Percentiles rank a stretch among this genome's conserved stretches.
phyloP scores from a whole-genome alignment of 768 basidiomycete species.

The Rhizopogon vesiculosus region DNA sequence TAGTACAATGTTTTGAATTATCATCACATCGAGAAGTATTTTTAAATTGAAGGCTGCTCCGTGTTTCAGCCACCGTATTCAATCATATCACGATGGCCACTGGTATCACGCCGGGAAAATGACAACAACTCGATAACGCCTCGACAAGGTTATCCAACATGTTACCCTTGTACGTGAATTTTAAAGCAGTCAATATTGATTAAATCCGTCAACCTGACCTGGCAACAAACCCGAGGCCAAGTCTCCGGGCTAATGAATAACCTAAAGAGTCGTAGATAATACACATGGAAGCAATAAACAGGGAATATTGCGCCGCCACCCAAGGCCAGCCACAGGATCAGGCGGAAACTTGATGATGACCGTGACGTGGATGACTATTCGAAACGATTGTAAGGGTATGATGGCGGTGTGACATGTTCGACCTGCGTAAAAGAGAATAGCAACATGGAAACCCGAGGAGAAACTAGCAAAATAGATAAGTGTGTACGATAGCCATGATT shows the following conservation, averaged over 20 bases:
- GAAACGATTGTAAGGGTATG: conserved; percentile 28
- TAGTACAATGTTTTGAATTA: neutral
- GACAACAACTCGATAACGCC: too few relatives aligned
- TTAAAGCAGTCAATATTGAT: conserved; percentile 5
- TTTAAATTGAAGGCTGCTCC: neutral
- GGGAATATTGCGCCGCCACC: conserved; percentile 9
- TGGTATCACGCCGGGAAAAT: too few relatives aligned
- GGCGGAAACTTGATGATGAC: conserved; percentile 6
- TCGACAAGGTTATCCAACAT: neutral
- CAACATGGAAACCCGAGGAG: conserved; percentile 18
- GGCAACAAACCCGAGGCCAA: conserved; percentile 8
- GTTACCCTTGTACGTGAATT: neutral
- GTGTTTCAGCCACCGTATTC: too few relatives aligned
- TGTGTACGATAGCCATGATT: conserved; percentile 27
- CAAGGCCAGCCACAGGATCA: conserved; percentile 2
- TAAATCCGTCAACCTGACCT: conserved; percentile 6
- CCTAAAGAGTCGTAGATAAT: conserved; percentile 23
- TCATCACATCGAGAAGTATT: neutral
- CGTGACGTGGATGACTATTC: conserved; percentile 7
- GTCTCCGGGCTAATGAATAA: conserved; percentile 15
- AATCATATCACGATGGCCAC: too few relatives aligned
- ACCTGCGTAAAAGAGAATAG: conserved; percentile 23
- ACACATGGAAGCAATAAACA: conserved; percentile 27
- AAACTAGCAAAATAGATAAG: conserved; percentile 27
- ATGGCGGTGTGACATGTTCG: conserved; percentile 22